These are phyloP conservation scores for Diospyros kaki DNA, from an alignment of 148 eudicot genomes.

Conservation along the genomic window DNA sequence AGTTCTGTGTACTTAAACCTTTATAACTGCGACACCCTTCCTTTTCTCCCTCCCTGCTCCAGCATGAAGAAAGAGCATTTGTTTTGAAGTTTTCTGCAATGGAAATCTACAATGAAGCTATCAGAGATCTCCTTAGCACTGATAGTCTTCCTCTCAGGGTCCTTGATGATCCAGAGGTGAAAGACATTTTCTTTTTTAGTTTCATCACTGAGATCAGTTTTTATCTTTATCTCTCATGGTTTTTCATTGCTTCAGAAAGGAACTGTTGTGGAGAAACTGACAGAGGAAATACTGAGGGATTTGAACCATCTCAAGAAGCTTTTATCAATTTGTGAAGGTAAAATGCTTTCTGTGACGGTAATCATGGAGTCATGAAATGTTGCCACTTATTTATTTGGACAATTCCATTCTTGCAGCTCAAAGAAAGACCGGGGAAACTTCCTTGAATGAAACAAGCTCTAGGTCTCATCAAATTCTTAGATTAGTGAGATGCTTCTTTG, in stretches of 20 bases:
- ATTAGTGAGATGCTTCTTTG: background rate
- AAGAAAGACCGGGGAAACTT: background rate
- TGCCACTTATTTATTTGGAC: background rate
- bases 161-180: slow-evolving; percentile 89
- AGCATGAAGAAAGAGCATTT: slow-evolving; percentile 93
- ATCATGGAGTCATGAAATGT: background rate
- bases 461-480: background rate
- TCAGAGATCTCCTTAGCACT: slow-evolving; percentile 80
- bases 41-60: slow-evolving; percentile 13
- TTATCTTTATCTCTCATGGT: slow-evolving; percentile 12
- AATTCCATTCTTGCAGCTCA: background rate
- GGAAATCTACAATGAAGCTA: slow-evolving; percentile 91
- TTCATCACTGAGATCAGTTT: background rate
- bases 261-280: slow-evolving; percentile 80
- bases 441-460: background rate
- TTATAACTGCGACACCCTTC: background rate
- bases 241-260: slow-evolving; percentile 52
- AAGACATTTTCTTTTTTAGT: slow-evolving; percentile 15
- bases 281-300: slow-evolving; percentile 79
- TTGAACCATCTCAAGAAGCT: slow-evolving; percentile 81
- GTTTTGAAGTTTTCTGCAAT: slow-evolving; percentile 90
- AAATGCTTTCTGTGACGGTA: background rate
- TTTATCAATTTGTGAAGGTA: slow-evolving; percentile 87
- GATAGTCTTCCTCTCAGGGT: slow-evolving; percentile 72
- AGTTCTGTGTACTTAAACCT: background rate